These are phyloP conservation scores for Lentinus brumalis DNA, from an alignment of 768 basidiomycete genomes.

Conservation along the genomic window DNA sequence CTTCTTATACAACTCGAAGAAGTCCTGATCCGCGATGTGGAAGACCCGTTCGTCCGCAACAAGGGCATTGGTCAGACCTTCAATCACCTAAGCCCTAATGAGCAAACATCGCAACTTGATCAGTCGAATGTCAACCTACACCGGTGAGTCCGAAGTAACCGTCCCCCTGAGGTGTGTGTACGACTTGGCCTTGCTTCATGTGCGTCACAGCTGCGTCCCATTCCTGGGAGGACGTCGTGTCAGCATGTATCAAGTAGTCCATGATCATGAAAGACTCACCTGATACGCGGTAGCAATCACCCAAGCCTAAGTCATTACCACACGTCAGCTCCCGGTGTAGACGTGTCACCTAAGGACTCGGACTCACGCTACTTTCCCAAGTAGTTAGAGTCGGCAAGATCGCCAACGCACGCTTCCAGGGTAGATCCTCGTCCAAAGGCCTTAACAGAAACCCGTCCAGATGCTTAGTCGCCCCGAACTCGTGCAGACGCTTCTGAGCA, in stretches of 20 bases:
- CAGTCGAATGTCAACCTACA: neutral
- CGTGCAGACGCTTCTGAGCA: neutral
- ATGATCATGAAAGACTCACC: neutral
- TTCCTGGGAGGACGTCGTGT: too few species aligned
- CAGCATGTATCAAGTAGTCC: neutral
- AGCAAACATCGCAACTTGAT: neutral
- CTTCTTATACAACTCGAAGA: conserved; percentile 22
- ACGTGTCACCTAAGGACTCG: neutral
- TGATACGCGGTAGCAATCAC: conserved; percentile 1
- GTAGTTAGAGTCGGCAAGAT: neutral
- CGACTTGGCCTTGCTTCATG: too few species aligned
- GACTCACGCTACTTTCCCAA: neutral
- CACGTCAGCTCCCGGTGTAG: neutral
- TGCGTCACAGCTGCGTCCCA: too few species aligned
- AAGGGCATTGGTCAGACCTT: conserved; percentile 27
- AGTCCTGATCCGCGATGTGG: conserved; percentile 23
- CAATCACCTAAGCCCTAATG: conserved; percentile 19
- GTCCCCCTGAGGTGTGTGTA: too few species aligned
- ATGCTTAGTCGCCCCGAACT: neutral
- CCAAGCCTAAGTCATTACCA: conserved; percentile 16
- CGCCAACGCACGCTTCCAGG: conserved; percentile 20
- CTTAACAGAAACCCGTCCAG: neutral
- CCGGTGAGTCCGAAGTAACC: neutral
- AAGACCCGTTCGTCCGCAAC: conserved; percentile 30
- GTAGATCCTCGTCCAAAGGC: neutral